phyloP scores from a whole-genome alignment of 139 green algal species.

The Chlorella vulgaris region DNA sequence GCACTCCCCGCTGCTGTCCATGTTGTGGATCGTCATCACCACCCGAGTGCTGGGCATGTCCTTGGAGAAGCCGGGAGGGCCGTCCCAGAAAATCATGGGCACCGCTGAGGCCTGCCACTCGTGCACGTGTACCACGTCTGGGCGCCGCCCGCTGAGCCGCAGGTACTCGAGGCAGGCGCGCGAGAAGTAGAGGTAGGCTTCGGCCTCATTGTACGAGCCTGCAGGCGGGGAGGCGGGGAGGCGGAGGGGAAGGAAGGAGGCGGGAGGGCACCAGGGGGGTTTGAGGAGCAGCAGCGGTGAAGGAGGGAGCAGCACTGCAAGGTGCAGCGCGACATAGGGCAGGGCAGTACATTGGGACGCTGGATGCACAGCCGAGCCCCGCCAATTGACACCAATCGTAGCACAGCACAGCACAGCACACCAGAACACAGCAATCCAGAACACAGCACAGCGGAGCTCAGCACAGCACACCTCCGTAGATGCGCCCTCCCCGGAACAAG shows the following conservation, averaged over 20 bases:
- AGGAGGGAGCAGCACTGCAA: too few species aligned
- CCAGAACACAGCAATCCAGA: too few species aligned
- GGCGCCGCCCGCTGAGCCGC: constrained; percentile 37
- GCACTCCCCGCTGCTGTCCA: constrained; percentile 89
- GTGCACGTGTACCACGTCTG: constrained; percentile 86
- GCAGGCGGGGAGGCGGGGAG: background rate
- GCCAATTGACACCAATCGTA: background rate
- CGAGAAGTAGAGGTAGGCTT: constrained; percentile 97
- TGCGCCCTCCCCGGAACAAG: constrained; percentile 80
- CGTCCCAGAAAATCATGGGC: constrained; percentile 86
- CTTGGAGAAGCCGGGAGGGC: constrained; percentile 49
- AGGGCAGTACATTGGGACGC: too few species aligned
- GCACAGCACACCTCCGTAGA: constrained; percentile 91
- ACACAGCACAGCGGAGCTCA: too few species aligned
- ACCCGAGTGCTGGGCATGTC: constrained; percentile 50
- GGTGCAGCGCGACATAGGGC: too few species aligned
- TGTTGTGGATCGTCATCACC: constrained; percentile 95
- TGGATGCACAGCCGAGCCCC: background rate
- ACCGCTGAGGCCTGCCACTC: constrained; percentile 90
- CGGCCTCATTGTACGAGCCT: constrained; percentile 88
- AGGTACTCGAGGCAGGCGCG: constrained; percentile 90
- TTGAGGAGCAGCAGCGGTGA: background rate
- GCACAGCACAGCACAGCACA: background rate
- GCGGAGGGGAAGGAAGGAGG: background rate
- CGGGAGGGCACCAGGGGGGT: background rate